Percentiles rank a stretch among this genome's conserved stretches.
These are phyloP conservation scores for Heliosperma pusillum DNA, from an alignment of 148 eudicot genomes.

Conservation along the genomic window DNA sequence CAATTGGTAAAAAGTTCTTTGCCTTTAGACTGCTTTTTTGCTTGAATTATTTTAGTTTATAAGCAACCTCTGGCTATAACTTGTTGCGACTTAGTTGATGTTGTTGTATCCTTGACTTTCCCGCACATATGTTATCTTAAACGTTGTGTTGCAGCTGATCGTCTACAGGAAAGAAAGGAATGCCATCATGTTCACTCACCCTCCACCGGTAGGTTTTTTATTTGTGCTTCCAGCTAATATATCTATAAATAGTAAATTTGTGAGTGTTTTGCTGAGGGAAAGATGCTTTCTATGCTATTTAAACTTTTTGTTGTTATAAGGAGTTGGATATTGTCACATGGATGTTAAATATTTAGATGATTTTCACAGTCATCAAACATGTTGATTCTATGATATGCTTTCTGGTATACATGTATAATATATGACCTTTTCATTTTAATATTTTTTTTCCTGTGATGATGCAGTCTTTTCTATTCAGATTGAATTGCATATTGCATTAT, in stretches of 20 bases:
- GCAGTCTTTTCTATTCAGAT: slow-evolving; percentile 7
- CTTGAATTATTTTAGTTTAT: neutral
- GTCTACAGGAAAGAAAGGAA: slow-evolving; percentile 81
- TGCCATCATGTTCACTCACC: slow-evolving; percentile 84
- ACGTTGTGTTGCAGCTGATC: slow-evolving; percentile 74
- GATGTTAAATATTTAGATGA: neutral
- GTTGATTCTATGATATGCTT: neutral
- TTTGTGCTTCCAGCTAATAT: slow-evolving; percentile 1
- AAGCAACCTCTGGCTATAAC: neutral
- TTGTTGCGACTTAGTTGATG: neutral
- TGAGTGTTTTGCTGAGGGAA: neutral
- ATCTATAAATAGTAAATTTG: neutral
- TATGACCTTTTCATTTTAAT: too few relatives aligned
- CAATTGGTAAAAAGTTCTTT: neutral
- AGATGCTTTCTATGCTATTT: neutral
- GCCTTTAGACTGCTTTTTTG: neutral
- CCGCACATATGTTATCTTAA: slow-evolving; percentile 71
- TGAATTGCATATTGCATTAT: neutral
- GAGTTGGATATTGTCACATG: neutral
- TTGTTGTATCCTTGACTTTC: slow-evolving; percentile 56
- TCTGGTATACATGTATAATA: too few relatives aligned
- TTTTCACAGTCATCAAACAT: neutral
- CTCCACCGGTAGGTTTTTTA: slow-evolving; percentile 62
- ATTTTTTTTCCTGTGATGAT: neutral
- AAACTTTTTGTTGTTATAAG: neutral